These are phyloP conservation scores for Plantago lanceolata DNA, from an alignment of 305 asterid genomes.

Conservation along the genomic window DNA sequence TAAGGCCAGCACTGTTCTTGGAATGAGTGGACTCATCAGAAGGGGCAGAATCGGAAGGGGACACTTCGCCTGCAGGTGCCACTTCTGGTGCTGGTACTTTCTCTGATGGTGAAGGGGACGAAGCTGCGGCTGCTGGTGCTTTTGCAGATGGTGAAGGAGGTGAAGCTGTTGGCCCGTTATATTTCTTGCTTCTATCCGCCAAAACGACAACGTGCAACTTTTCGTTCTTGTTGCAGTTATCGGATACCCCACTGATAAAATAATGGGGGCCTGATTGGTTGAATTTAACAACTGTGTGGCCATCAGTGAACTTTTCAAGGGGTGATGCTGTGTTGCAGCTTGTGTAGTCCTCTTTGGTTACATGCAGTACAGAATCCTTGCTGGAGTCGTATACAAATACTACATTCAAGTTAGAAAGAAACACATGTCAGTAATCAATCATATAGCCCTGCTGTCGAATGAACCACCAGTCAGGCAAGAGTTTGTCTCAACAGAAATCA, in stretches of 20 bases:
- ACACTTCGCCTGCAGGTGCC: constrained; percentile 40
- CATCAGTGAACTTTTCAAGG: constrained; percentile 50
- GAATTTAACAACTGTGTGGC: constrained; percentile 49
- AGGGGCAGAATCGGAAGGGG: constrained; percentile 27
- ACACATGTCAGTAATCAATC: neutral
- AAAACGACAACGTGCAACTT: constrained; percentile 62
- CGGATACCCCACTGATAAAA: constrained; percentile 75
- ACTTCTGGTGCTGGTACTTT: neutral
- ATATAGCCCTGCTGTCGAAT: neutral
- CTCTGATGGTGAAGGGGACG: constrained; percentile 29
- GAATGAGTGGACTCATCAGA: constrained; percentile 16
- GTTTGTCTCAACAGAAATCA: neutral
- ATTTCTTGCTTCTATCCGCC: constrained; percentile 60
- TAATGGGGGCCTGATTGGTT: constrained; percentile 68
- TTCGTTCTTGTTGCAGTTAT: constrained; percentile 66
- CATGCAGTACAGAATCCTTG: constrained; percentile 46
- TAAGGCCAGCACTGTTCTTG: constrained; percentile 3
- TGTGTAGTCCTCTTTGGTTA: constrained; percentile 56
- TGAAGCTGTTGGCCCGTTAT: constrained; percentile 35
- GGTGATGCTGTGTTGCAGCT: constrained; percentile 59
- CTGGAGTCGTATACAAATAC: constrained; percentile 57
- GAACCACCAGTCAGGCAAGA: too few relatives aligned
- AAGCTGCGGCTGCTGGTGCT: constrained; percentile 35
- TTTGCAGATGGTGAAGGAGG: constrained; percentile 23
- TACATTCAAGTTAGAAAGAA: constrained; percentile 27